These are phyloP conservation scores for Aspergillus candidus DNA, from an alignment of 2,329 filamentous ascomycete genomes.

Conservation along the genomic window DNA sequence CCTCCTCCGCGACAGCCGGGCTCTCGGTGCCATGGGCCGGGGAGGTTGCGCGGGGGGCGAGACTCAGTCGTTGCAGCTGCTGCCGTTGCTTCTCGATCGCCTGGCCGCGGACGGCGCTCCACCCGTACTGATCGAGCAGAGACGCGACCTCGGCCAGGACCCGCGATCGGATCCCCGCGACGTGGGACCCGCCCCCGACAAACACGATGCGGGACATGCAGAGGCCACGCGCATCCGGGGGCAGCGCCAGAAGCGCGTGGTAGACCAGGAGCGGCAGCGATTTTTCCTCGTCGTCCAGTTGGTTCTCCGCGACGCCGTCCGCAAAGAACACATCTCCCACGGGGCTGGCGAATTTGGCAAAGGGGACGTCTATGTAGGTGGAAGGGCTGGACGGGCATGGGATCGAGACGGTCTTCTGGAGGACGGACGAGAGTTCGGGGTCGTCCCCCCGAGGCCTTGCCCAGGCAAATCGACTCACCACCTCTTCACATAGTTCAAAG, in stretches of 20 bases:
- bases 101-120: slow-evolving; percentile 69
- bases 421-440: slow-evolving; percentile 2
- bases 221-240: slow-evolving; percentile 71
- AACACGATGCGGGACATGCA: slow-evolving; percentile 90
- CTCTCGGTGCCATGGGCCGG: too few species aligned
- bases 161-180: slow-evolving; percentile 72
- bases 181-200: slow-evolving; percentile 69
- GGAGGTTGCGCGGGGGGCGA: slow-evolving; percentile 18
- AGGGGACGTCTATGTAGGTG: slow-evolving; percentile 55
- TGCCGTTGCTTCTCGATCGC: slow-evolving; percentile 48
- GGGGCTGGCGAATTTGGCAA: slow-evolving; percentile 64
- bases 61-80: slow-evolving; percentile 37
- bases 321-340: slow-evolving; percentile 71
- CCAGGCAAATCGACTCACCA: slow-evolving; percentile 71
- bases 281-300: slow-evolving; percentile 81
- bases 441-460: slow-evolving; percentile 45
- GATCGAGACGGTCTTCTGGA: slow-evolving; percentile 38
- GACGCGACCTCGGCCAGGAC: slow-evolving; percentile 67
- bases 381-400: slow-evolving; percentile 40
- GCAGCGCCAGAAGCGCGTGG: slow-evolving; percentile 65
- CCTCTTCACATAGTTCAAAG: slow-evolving; percentile 78
- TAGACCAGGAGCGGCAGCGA: slow-evolving; percentile 73
- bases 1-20: slow-evolving; percentile 20
- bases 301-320: slow-evolving; percentile 44
- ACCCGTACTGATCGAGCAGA: slow-evolving; percentile 64